Evolutionary conservation across 805 yeast species (phyloP).

Genomic region (Cyberlindnera subsufficiens): DNA sequence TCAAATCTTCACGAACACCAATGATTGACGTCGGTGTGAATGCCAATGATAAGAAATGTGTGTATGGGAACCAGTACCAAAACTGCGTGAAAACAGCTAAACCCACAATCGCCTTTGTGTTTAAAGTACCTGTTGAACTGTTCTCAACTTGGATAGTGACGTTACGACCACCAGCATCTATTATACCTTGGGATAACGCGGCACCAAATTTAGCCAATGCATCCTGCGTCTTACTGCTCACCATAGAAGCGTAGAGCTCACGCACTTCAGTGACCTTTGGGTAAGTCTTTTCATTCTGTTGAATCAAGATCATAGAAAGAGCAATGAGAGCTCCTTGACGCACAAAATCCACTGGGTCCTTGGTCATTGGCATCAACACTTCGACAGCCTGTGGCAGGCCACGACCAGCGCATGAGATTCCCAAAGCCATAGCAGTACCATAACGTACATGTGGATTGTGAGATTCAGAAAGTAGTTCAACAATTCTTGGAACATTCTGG

Average conservation of each 20-base stretch:
- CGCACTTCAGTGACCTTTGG: conserved; percentile 78
- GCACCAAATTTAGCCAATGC: conserved; percentile 98
- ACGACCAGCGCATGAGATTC: conserved; percentile 95
- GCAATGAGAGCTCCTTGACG: conserved; percentile 97
- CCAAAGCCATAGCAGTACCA: conserved; percentile 96
- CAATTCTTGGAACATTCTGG: conserved; percentile 91
- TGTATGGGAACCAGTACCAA: conserved; percentile 98
- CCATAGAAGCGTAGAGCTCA: conserved; percentile 67
- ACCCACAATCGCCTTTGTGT: conserved; percentile 89
- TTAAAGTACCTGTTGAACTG: conserved; percentile 81
- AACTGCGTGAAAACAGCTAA: conserved; percentile 83
- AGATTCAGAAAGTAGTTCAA: conserved; percentile 84
- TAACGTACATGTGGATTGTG: conserved; percentile 98
- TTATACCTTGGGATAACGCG: conserved; percentile 91
- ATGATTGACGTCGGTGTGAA: conserved; percentile 88
- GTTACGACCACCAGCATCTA: conserved; percentile 98
- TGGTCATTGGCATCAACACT: conserved; percentile 85
- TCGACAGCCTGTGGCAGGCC: conserved; percentile 85
- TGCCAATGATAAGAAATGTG: conserved; percentile 88
- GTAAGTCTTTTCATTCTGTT: conserved; percentile 75
- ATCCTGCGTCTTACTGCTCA: conserved; percentile 87
- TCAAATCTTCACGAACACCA: conserved; percentile 80
- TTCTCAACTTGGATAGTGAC: conserved; percentile 92
- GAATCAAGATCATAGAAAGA: conserved; percentile 82
- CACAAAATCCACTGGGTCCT: conserved; percentile 94